Evolutionary conservation across 169 alveolate species (phyloP).

Genomic region (Plasmodium reichenowi): DNA sequence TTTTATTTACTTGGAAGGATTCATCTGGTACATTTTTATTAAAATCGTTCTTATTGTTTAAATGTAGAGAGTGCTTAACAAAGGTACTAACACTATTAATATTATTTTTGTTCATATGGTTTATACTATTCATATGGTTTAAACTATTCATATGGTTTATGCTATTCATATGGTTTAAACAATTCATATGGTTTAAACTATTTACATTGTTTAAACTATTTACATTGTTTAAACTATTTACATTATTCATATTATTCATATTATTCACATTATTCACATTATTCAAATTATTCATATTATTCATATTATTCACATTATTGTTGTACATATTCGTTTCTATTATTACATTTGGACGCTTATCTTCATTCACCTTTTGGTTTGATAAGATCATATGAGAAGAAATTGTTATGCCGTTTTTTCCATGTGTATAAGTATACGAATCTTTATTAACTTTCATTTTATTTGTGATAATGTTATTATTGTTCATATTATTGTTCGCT

Average conservation of each 20-base stretch:
- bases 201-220: too few relatives aligned
- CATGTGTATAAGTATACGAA: not conserved
- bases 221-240: too few relatives aligned
- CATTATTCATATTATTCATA: too few relatives aligned
- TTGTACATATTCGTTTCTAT: not conserved
- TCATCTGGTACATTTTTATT: not conserved
- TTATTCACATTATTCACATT: not conserved
- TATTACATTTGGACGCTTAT: not conserved
- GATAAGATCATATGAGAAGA: not conserved
- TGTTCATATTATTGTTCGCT: not conserved
- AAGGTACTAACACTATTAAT: not conserved
- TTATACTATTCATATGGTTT: too few relatives aligned
- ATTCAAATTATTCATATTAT: not conserved
- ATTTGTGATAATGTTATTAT: not conserved
- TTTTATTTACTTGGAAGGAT: not conserved
- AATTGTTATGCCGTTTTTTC: not conserved
- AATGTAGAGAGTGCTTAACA: too few relatives aligned
- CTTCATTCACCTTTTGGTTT: not conserved
- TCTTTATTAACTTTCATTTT: not conserved
- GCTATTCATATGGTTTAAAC: too few relatives aligned
- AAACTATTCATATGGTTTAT: too few relatives aligned
- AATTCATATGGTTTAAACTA: too few relatives aligned
- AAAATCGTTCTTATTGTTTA: constrained; percentile 3
- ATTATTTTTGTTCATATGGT: not conserved
- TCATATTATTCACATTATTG: not conserved